Percentiles rank a stretch among this genome's conserved stretches.
Conservation (phyloP, 371 early-diverging fungal genomes). For the Rhizomucor pusillus region DNA sequence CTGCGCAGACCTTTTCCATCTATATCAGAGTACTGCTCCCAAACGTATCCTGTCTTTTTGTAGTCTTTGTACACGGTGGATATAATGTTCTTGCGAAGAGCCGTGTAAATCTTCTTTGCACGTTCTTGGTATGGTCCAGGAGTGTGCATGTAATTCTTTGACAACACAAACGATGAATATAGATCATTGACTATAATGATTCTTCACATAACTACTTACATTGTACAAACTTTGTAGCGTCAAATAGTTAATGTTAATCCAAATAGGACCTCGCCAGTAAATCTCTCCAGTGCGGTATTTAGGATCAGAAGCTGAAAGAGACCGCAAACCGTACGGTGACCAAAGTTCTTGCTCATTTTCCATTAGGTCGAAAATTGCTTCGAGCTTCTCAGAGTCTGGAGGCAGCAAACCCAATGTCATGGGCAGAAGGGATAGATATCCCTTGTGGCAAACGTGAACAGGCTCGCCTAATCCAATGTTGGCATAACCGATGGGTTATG, state of each 20-base stretch:
- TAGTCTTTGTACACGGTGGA: constrained; percentile 77
- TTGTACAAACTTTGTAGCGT: constrained; percentile 71
- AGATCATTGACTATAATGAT: background rate
- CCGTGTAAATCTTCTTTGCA: constrained; percentile 70
- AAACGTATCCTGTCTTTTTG: constrained; percentile 79
- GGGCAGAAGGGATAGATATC: constrained; percentile 86
- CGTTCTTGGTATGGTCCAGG: constrained; percentile 69
- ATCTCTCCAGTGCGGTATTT: constrained; percentile 83
- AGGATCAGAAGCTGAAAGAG: constrained; percentile 73
- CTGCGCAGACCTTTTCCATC: constrained; percentile 82
- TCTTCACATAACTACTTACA: constrained; percentile 25
- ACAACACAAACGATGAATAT: background rate
- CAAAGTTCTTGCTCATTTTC: constrained; percentile 74
- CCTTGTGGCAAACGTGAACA: constrained; percentile 79
- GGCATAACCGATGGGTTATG: no score
- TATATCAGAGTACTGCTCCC: constrained; percentile 89
- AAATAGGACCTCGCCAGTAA: constrained; percentile 95
- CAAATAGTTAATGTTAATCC: constrained; percentile 94
- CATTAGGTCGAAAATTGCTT: constrained; percentile 73
- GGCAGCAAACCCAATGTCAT: constrained; percentile 75
- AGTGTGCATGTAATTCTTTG: constrained; percentile 64
- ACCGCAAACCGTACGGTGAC: constrained; percentile 81
- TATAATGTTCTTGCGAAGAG: constrained; percentile 77
- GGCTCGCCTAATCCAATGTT: constrained; percentile 29
- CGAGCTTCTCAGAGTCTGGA: constrained; percentile 66